These are phyloP conservation scores for Lotus japonicus DNA, from an alignment of 306 rosid genomes.

Conservation along the genomic window DNA sequence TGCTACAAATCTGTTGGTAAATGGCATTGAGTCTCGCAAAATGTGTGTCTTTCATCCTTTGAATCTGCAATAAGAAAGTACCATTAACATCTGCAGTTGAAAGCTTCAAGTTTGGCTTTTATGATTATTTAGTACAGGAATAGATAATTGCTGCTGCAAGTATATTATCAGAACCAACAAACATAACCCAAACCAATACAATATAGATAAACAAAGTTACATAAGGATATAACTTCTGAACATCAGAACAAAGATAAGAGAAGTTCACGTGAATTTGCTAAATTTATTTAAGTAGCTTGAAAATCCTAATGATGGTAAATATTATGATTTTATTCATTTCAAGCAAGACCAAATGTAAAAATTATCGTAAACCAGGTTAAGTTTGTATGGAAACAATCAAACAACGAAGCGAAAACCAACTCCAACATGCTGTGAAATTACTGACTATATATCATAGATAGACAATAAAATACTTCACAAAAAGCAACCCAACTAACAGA, in stretches of 20 bases:
- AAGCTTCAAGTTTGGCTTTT: neutral
- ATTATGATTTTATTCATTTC: too few species aligned
- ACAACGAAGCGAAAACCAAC: neutral
- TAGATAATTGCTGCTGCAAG: neutral
- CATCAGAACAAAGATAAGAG: too few species aligned
- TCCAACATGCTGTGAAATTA: neutral
- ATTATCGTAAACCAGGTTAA: neutral
- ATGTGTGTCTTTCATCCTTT: neutral
- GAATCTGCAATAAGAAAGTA: conserved; percentile 21
- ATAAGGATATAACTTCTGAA: too few species aligned
- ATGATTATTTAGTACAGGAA: neutral
- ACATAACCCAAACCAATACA: neutral
- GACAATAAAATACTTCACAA: neutral
- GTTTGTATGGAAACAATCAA: neutral
- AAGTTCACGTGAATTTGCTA: too few species aligned
- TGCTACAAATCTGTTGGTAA: neutral
- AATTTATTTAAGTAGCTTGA: too few species aligned
- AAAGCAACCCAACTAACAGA: neutral
- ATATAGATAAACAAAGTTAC: neutral
- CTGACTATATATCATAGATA: neutral
- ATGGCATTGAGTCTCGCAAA: neutral
- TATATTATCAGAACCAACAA: neutral
- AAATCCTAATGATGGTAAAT: too few species aligned
- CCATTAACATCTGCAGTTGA: neutral
- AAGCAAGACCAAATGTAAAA: too few species aligned